These are phyloP conservation scores for Chrysopogon serrulatus DNA, from an alignment of 176 grass and related monocot genomes.

Conservation along the genomic window DNA sequence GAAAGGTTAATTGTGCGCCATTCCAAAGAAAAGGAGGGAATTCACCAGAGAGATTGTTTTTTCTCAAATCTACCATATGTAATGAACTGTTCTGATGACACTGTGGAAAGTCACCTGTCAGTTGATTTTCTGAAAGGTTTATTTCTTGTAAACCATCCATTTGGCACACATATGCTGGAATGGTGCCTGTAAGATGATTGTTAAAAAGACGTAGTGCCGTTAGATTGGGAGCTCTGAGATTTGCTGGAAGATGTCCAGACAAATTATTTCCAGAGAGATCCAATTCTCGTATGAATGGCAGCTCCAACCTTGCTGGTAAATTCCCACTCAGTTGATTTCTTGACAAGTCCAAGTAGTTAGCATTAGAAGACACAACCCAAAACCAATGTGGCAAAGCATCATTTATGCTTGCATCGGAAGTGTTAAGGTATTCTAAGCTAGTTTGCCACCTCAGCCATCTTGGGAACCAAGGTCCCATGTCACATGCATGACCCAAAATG, in stretches of 20 bases:
- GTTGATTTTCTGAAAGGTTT: too few relatives aligned
- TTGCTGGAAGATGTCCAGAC: background rate
- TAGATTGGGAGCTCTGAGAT: background rate
- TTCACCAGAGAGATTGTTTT: too few relatives aligned
- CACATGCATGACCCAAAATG: slow-evolving; percentile 31
- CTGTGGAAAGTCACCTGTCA: too few relatives aligned
- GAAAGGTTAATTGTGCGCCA: background rate
- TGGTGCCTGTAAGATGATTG: slow-evolving; percentile 28
- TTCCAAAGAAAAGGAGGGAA: slow-evolving; percentile 17
- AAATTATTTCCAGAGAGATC: slow-evolving; percentile 7
- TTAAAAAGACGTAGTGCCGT: background rate
- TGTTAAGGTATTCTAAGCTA: background rate
- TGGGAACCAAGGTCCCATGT: slow-evolving; percentile 36
- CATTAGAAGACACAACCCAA: slow-evolving; percentile 12
- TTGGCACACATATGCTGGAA: slow-evolving; percentile 18
- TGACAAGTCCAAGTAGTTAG: slow-evolving; percentile 19
- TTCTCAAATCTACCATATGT: background rate
- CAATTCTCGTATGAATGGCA: background rate
- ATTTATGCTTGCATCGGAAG: slow-evolving; percentile 35
- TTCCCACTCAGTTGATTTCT: slow-evolving; percentile 21
- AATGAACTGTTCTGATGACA: background rate
- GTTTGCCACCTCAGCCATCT: slow-evolving; percentile 37
- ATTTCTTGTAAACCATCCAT: background rate
- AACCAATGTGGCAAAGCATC: slow-evolving; percentile 47
- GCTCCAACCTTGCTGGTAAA: too few relatives aligned